These are phyloP conservation scores for Lichina pygmaea DNA, from an alignment of 495 filamentous ascomycete species.

Conservation along the genomic window DNA sequence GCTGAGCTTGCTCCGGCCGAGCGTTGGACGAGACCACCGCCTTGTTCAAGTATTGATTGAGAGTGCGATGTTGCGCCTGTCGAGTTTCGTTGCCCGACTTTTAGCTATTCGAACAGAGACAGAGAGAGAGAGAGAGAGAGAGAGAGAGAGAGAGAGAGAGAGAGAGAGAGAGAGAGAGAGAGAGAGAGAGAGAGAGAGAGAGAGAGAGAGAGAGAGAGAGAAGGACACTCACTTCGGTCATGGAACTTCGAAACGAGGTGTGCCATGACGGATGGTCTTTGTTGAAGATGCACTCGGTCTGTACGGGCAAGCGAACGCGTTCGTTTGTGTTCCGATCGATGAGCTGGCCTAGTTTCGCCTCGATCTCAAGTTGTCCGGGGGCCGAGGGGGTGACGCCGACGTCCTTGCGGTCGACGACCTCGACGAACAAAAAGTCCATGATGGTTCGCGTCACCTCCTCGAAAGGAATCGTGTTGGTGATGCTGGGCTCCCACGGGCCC, in stretches of 20 bases:
- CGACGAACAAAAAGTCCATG: conserved; percentile 45
- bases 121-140: not conserved
- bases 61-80: conserved; percentile 45
- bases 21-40: conserved; percentile 26
- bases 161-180: not conserved
- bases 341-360: conserved; percentile 67
- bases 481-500: conserved; percentile 48
- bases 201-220: not conserved
- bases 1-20: conserved; percentile 14
- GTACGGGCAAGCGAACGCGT: conserved; percentile 34
- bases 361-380: conserved; percentile 54
- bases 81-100: conserved; percentile 2
- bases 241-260: conserved; percentile 46
- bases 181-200: not conserved
- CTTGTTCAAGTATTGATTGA: conserved; percentile 61
- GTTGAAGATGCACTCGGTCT: conserved; percentile 36
- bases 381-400: conserved; percentile 19
- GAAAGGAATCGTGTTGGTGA: conserved; percentile 33
- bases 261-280: conserved; percentile 19
- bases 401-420: conserved; percentile 33
- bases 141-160: not conserved
- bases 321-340: conserved; percentile 41
- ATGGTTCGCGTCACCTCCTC: conserved; percentile 39
- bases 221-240: conserved; percentile 44
- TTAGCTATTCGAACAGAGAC: conserved; percentile 1